A percentile compares a stretch with the other conserved stretches of the same genome.
Evolutionary conservation across 2,329 filamentous ascomycete genomes (phyloP).

Genomic region (Ophiocordyceps sinensis): DNA sequence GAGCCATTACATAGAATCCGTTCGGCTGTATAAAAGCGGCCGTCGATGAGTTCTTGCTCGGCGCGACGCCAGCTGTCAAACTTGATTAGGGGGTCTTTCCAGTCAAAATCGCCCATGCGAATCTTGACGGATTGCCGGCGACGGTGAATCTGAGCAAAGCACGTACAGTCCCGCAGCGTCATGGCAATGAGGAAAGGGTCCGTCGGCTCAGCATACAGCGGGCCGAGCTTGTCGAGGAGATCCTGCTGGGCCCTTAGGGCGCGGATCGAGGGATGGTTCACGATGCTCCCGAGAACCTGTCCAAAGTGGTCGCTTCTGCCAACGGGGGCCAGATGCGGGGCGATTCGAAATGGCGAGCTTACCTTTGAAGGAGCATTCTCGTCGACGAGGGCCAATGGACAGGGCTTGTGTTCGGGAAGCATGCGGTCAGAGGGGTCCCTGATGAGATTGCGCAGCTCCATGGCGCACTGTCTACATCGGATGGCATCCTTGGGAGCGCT

Average conservation of each 20-base stretch:
- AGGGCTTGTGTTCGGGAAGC: slow-evolving; percentile 33
- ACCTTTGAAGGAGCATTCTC: slow-evolving; percentile 28
- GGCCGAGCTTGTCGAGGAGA: slow-evolving; percentile 26
- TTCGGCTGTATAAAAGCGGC: slow-evolving; percentile 51
- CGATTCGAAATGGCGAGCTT: slow-evolving; percentile 26
- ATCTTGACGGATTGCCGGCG: slow-evolving; percentile 27
- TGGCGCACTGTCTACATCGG: slow-evolving; percentile 63
- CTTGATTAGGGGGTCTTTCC: slow-evolving; percentile 56
- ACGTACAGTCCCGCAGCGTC: slow-evolving; percentile 68
- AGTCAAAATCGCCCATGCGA: slow-evolving; percentile 62
- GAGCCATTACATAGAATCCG: slow-evolving; percentile 18
- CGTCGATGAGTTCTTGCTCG: slow-evolving; percentile 47
- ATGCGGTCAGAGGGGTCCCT: slow-evolving; percentile 18
- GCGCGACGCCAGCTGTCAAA: slow-evolving; percentile 51
- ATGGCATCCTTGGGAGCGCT: slow-evolving; percentile 47
- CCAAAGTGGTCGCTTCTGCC: slow-evolving; percentile 13
- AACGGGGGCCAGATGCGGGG: slow-evolving; percentile 16
- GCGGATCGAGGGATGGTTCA: slow-evolving; percentile 19
- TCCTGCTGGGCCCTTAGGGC: slow-evolving; percentile 22
- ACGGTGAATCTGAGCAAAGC: slow-evolving; percentile 47
- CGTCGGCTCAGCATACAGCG: slow-evolving; percentile 24
- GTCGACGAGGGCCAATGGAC: slow-evolving; percentile 50
- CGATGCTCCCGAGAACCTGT: slow-evolving; percentile 12
- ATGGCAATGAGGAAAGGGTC: slow-evolving; percentile 52
- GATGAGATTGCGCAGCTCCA: slow-evolving; percentile 22